These are phyloP conservation scores for Bipolaris sorokiniana DNA, from an alignment of 2,329 filamentous ascomycete genomes.

Conservation along the genomic window DNA sequence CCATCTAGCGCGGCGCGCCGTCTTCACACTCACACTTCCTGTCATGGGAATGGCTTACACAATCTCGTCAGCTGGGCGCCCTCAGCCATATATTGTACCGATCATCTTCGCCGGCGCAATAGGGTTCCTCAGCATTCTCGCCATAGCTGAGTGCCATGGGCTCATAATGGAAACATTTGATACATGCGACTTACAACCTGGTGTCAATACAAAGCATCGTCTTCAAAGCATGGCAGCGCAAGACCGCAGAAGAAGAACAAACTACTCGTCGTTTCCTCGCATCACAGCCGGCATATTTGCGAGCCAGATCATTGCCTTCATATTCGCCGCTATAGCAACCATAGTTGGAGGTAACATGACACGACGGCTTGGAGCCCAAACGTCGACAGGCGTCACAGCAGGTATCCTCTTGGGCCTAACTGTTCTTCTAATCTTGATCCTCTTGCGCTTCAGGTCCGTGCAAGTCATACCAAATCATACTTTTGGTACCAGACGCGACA, in stretches of 20 bases:
- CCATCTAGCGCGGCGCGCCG: conserved; percentile 70
- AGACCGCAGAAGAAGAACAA: conserved; percentile 61
- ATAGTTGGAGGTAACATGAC: conserved; percentile 72
- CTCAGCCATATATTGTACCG: conserved; percentile 64
- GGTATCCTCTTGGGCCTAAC: conserved; percentile 70
- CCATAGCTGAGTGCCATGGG: conserved; percentile 76
- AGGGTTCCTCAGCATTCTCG: conserved; percentile 74
- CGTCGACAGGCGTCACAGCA: conserved; percentile 71
- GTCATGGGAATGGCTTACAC: conserved; percentile 72
- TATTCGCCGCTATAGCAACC: conserved; percentile 71
- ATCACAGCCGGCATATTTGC: conserved; percentile 74
- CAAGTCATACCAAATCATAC: conserved; percentile 71
- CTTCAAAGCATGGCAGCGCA: conserved; percentile 54
- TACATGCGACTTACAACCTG: conserved; percentile 77
- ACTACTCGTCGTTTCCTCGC: conserved; percentile 78
- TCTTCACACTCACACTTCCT: conserved; percentile 72
- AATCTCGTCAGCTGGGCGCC: conserved; percentile 67
- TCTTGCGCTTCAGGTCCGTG: conserved; percentile 69
- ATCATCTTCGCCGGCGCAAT: conserved; percentile 69
- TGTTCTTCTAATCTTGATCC: conserved; percentile 64
- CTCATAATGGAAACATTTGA: conserved; percentile 83
- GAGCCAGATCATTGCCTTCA: conserved; percentile 72
- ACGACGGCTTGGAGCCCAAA: conserved; percentile 69
- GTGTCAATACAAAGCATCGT: conserved; percentile 63
- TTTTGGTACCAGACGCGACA: conserved; percentile 48